Evolutionary conservation across 2,329 filamentous ascomycete species (phyloP).

Genomic region (Fusarium sp.): DNA sequence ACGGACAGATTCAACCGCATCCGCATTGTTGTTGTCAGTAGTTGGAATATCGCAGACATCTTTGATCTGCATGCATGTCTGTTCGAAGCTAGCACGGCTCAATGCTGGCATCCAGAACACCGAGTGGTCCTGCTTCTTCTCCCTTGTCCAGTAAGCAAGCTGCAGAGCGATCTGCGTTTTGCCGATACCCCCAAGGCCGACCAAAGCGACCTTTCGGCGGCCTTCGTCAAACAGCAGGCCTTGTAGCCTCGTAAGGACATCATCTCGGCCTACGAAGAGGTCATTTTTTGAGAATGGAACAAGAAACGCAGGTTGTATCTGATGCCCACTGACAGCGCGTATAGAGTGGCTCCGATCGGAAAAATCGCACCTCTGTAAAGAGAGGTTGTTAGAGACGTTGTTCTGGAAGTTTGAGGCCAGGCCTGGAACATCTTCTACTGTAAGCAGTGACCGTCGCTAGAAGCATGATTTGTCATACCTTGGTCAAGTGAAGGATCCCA

Average conservation of each 20-base stretch:
- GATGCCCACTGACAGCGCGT: no score
- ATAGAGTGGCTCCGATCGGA: not conserved
- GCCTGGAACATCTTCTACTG: not conserved
- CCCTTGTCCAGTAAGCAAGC: slow-evolving; percentile 8
- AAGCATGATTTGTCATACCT: not conserved
- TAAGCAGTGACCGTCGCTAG: not conserved
- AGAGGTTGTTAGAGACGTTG: not conserved
- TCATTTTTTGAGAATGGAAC: not conserved
- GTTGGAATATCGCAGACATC: not conserved
- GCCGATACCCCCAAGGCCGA: no score
- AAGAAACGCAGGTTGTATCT: not conserved
- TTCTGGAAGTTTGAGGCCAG: not conserved
- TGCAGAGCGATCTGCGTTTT: slow-evolving; percentile 18
- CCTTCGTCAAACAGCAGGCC: not conserved
- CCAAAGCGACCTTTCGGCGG: not conserved
- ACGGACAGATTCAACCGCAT: slow-evolving; percentile 1
- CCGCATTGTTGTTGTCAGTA: not conserved
- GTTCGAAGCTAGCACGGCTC: slow-evolving; percentile 11
- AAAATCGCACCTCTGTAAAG: no score
- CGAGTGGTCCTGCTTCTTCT: slow-evolving; percentile 2
- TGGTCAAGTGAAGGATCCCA: not conserved
- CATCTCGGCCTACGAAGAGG: not conserved
- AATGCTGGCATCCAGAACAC: slow-evolving; percentile 21
- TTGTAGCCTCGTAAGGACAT: not conserved
- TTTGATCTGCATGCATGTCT: not conserved